These are phyloP conservation scores for Mycena pura DNA, from an alignment of 768 basidiomycete genomes.

Conservation along the genomic window DNA sequence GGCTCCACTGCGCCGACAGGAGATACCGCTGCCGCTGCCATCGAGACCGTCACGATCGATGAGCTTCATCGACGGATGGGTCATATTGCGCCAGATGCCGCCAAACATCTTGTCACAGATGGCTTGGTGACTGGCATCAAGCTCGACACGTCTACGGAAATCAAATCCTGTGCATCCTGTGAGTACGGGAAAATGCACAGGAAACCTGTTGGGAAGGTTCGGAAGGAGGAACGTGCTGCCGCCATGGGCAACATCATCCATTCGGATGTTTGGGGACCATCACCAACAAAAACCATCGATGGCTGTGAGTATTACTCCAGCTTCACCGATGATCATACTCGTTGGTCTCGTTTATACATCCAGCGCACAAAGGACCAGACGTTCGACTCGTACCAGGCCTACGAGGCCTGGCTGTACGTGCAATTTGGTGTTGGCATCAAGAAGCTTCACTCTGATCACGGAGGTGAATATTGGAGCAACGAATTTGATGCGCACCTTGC, in stretches of 20 bases:
- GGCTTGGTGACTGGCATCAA: conserved; percentile 35
- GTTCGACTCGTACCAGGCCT: conserved; percentile 32
- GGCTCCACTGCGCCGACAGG: background rate
- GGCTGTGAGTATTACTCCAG: conserved; percentile 7
- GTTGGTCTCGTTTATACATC: conserved; percentile 16
- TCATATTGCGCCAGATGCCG: conserved; percentile 32
- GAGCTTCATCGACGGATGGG: conserved; percentile 38
- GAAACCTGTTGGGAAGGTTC: conserved; percentile 35
- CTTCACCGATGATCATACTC: background rate
- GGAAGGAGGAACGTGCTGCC: conserved; percentile 24
- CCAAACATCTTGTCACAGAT: conserved; percentile 33
- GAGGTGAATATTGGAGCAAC: background rate
- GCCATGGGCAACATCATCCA: conserved; percentile 40
- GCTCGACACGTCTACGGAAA: conserved; percentile 28
- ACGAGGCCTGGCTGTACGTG: conserved; percentile 30
- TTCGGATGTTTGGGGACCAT: conserved; percentile 44
- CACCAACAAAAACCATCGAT: conserved; percentile 29
- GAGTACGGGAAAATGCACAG: conserved; percentile 36
- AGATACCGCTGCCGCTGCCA: background rate
- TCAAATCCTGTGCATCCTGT: conserved; percentile 38
- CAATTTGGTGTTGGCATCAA: conserved; percentile 36
- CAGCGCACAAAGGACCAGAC: background rate
- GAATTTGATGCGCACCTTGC: conserved; percentile 29
- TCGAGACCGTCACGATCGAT: conserved; percentile 20
- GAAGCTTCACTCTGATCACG: conserved; percentile 20